Base-by-base conservation (phyloP, 1,139 yeast species). In the Waltiozyma sp. region DNA sequence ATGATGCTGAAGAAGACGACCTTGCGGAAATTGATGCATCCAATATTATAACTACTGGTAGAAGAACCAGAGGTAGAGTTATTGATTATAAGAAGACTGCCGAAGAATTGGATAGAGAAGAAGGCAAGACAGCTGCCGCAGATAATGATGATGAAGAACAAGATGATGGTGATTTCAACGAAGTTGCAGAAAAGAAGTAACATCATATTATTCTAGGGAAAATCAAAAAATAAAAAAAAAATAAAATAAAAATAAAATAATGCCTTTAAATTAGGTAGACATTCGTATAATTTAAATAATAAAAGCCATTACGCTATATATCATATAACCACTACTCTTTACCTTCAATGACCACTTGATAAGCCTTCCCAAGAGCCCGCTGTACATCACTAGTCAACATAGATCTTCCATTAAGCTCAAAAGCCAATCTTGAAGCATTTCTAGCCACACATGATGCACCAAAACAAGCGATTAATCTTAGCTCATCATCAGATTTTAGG, bases 61-160 rank as follows among this genome's bases (percentile, higher is more conserved):
- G 95, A 63, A 83, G 97, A 68, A 87, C 96, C 13, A 77, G 96
- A 54, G 95, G 96, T 19, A 84, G 81, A 60, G 83, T 82, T 31
- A 82, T 89, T 55, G 96, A 89, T 63, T 89, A 83, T 62, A 72
- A 77, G 48, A 81, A 85, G 63, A 89, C 94, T n/a, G 86, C 88
- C 26, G 84, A 76, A 50, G 75, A 84, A 57, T 65, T 86, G 57
- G 79, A 75, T 43, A 62, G 66, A 44, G 81, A 75, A 48, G 61
- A 55, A 31, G 65, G 61, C 33, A 68, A 59, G 18, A 75, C 66
- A 34, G 78, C 66, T 28, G 75, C 67, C 5, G 77, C 68, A 14
- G 76, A 66, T 34, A 78, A 66, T 28, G 75, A 67, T 6, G 77
- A 68, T 14, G 76, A 68, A 28, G 65, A 59, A n/a, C 62, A 57